These are phyloP conservation scores for Zymoseptoria crescenta DNA, from an alignment of 2,329 filamentous ascomycete genomes.

Conservation along the genomic window DNA sequence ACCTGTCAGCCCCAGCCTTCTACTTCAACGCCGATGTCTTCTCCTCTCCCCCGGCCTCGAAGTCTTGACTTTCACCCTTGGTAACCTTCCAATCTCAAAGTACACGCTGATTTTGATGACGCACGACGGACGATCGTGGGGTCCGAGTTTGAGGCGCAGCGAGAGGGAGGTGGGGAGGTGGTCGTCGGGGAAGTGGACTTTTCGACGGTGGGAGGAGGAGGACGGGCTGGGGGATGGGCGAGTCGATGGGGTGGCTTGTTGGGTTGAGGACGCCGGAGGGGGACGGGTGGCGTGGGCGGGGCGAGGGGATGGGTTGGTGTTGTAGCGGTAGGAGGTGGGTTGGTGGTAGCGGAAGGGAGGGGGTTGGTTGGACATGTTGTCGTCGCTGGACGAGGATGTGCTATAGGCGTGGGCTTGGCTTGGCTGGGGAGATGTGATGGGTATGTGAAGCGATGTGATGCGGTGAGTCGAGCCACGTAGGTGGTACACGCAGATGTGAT, in stretches of 20 bases:
- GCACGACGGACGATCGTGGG: constrained; percentile 17
- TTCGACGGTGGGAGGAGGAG: neutral
- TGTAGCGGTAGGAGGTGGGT: neutral
- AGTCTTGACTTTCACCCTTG: constrained; percentile 24
- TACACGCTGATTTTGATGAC: constrained; percentile 25
- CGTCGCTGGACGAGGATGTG: neutral
- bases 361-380: neutral
- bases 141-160: constrained; percentile 23
- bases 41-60: constrained; percentile 16
- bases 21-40: neutral
- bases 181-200: constrained; percentile 22
- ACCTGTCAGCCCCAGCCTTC: too few relatives aligned
- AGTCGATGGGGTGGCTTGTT: neutral
- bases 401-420: neutral
- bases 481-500: neutral
- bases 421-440: neutral
- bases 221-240: neutral
- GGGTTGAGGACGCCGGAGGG: constrained; percentile 1
- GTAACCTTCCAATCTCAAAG: constrained; percentile 22
- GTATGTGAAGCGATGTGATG: neutral
- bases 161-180: constrained; percentile 20
- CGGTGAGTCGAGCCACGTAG: neutral
- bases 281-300: constrained; percentile 1
- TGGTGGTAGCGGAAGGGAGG: neutral
- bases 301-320: neutral